Evolutionary conservation across 2,329 filamentous ascomycete species (phyloP), one percentile per base, ranked within the genome.

Genomic region (Sphaceloma murrayae): DNA sequence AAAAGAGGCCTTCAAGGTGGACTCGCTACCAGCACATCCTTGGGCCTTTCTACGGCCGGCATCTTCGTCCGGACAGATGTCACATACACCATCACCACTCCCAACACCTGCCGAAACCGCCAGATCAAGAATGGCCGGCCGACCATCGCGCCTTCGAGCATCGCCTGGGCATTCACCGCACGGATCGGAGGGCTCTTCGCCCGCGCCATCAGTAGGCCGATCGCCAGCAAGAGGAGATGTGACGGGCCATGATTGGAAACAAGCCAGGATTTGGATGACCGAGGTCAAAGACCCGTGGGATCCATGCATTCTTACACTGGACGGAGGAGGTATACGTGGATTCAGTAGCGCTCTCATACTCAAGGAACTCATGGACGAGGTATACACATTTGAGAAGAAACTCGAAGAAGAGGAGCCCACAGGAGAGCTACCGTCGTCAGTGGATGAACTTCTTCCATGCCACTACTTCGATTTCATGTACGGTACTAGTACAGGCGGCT

Each of bases 391-490:
- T 57, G 68, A 71, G 53, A 53, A 56, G 44, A 59, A 57, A 42
- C 38, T 69, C 21, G 62, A 68, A 45, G 54, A 58, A 22, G 58
- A 65, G 79, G 58, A 62, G 11, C 19, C 26, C 14, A 32, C 38
- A 26, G 24, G 24, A 27, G 51, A 7, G 51, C 46, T 30, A 45
- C 46, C 16, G 46, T 55, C 59, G 36, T 36, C 42, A 11, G 64
- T 67, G 48, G 58, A 66, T 34, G 62, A 67, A 33, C 59, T 71
- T 1, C 54, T 69, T 8, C 69, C 68, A 46, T 70, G 67, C 47
- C 66, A 72, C 49, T 72, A 72, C 54, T 73, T 73, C 54, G 69
- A 73, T 49, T 68, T 69, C 56, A 71, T 72, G 60, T 71, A 69
- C 45, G 69, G 69, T 16, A 72, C 69, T 4, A 68, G 64, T 29